Base-by-base conservation (phyloP, 768 basidiomycete genomes). In the Naganishia vaughanmartiniae region DNA sequence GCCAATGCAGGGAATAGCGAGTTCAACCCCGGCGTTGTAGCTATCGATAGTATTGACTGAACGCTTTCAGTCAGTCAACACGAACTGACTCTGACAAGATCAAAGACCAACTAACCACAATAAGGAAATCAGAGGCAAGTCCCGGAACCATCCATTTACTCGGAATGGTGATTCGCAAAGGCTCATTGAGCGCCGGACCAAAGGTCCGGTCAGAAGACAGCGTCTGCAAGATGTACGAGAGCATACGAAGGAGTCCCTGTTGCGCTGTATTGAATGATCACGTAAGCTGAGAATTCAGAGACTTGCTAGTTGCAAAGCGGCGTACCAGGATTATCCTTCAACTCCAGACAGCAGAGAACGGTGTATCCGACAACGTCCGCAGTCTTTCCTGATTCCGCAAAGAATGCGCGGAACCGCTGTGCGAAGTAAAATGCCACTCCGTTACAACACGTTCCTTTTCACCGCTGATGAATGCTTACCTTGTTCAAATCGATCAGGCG, bases 261-360 rank as follows among this genome's bases (percentile, higher is more conserved):
- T 94, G 90, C 74, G 93, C 93, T 93, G 75, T 0, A 73, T n/a
- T 76, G 67, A 60, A 70, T 51, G n/a, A 7, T n/a, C 21, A 30
- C 24, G 17, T 58, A 0, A 67, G 51, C 10, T n/a, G 21, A 15
- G 7, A 28, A 26, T 34, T 51, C 15, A 28, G 17, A 0, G 5
- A 15, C 26, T 39, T 65, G 56, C 46, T 65, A 66, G 55, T 54
- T 58, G 51, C 17, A 21, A 56, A 14, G 54, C 54, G 45, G 81
- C 88, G 78, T 77, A 95, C 93, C 88, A 71, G 93, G 90, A 82
- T 92, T 92, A 77, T 97, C 94, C 81, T 96, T 96, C 77, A 93
- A 88, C 72, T 94, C 92, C 31, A 96, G 83, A 58, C 87, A 87
- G 78, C 89, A 90, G 75, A 89, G 89, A 17, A 96, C 82, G 42